A percentile compares a stretch with the other conserved stretches of the same genome.
These are phyloP conservation scores for Clonostachys sp. DNA, from an alignment of 2,329 filamentous ascomycete genomes.

Conservation along the genomic window DNA sequence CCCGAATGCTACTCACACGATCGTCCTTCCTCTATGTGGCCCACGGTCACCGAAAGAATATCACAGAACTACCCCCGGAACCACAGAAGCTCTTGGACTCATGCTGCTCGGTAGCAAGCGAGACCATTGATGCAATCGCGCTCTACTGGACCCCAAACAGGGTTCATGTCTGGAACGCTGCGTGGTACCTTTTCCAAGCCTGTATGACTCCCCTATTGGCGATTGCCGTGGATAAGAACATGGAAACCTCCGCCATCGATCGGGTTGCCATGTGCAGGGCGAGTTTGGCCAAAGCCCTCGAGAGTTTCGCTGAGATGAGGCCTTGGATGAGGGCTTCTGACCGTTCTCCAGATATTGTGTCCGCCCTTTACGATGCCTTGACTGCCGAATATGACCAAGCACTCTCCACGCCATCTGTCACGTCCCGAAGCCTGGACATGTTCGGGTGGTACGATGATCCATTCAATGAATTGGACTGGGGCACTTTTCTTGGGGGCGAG, in stretches of 20 bases:
- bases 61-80: slow-evolving; percentile 8
- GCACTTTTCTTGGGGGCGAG: slow-evolving; percentile 13
- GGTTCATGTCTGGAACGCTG: slow-evolving; percentile 21
- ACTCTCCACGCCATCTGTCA: slow-evolving; percentile 13
- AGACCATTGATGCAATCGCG: slow-evolving; percentile 21
- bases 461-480: slow-evolving; percentile 16
- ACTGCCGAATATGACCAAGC: slow-evolving; percentile 10
- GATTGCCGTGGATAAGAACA: slow-evolving; percentile 16
- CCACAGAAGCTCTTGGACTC: slow-evolving; percentile 11
- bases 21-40: slow-evolving; percentile 13
- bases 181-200: slow-evolving; percentile 24
- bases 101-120: slow-evolving; percentile 16
- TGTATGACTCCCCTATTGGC: slow-evolving; percentile 20
- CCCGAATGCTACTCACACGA: slow-evolving; percentile 15
- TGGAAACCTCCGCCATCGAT: slow-evolving; percentile 3
- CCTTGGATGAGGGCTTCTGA: slow-evolving; percentile 18
- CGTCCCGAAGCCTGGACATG: slow-evolving; percentile 10
- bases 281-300: slow-evolving; percentile 13
- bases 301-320: slow-evolving; percentile 17
- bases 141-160: slow-evolving; percentile 22
- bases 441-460: slow-evolving; percentile 19
- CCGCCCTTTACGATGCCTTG: slow-evolving; percentile 16
- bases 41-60: slow-evolving; percentile 10
- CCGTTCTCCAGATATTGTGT: slow-evolving; percentile 15
- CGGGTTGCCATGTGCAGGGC: slow-evolving; percentile 10